phyloP scores from a whole-genome alignment of 1,139 yeast species.

The Suhomyces chickasaworum region DNA sequence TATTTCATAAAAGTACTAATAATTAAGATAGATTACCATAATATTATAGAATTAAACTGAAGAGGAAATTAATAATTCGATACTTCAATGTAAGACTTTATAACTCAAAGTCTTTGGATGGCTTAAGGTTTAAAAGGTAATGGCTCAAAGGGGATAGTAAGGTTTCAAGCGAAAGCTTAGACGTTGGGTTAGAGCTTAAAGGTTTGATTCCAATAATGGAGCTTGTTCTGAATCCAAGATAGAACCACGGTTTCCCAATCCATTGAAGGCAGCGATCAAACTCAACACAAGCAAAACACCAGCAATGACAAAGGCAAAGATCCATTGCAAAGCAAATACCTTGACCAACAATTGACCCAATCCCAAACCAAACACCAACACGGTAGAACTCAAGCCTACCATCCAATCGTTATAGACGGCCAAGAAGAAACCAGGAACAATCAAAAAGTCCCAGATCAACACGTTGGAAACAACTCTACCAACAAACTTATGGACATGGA shows the following conservation, averaged over 20 bases:
- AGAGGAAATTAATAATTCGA: no score
- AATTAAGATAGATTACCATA: no score
- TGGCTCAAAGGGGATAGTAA: no score
- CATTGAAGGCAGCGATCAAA: conserved; percentile 42
- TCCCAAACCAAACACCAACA: conserved; percentile 64
- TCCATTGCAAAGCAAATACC: conserved; percentile 80
- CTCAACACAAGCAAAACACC: conserved; percentile 54
- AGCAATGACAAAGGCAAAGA: conserved; percentile 70
- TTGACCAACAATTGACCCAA: conserved; percentile 69
- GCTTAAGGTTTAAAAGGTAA: no score
- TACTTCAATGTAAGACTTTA: no score
- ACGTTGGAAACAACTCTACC: conserved; percentile 74
- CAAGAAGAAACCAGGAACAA: conserved; percentile 62
- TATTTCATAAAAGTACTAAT: no score
- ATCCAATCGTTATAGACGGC: conserved; percentile 71
- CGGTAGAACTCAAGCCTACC: conserved; percentile 59
- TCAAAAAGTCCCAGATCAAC: conserved; percentile 74
- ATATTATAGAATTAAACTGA: no score
- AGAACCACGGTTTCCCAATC: conserved; percentile 11
- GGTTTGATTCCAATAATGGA: conserved; percentile 12
- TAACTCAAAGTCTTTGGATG: no score
- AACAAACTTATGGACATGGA: conserved; percentile 56
- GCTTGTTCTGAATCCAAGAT: conserved; percentile 11
- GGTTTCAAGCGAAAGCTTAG: no score
- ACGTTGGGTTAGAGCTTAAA: no score